Base-by-base conservation (phyloP, 768 basidiomycete genomes). In the Trametes cinnabarina region DNA sequence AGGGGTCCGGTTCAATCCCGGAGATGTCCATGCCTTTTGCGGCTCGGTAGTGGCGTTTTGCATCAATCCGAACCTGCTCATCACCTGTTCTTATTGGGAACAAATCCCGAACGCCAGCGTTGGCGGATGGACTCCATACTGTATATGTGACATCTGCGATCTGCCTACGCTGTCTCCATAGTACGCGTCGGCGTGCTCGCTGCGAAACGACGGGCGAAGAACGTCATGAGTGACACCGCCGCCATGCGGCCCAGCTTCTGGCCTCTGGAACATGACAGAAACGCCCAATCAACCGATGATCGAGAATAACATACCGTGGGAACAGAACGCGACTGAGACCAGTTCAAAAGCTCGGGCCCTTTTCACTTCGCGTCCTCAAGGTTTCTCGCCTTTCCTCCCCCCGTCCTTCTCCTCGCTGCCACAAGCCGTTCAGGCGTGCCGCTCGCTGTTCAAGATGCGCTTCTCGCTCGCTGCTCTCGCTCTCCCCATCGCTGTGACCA, bases 401-500 rank as follows among this genome's bases (percentile, higher is more conserved):
- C 47, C 57, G 54, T 52, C 55, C 55, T 59, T 51, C 57, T 47
- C 50, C 55, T 56, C 30, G 61, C 56, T 59, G 56, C 57, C 43
- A 60, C 60, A 44, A 53, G 58, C 58, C 59, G 44, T 46, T 37
- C 51, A 46, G 44, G 55, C 57, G 35, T 26, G 26, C 50, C 41
- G 53, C 47, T 55, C 42, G 37, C 48, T 42, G 43, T 42, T 51
- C 65, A 63, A 56, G 20, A 73, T 73, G 72, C 71, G 69, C 60
- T 61, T 60, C 60, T 57, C 64, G 22, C 58, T 64, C 55, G 61
- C 63, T 47, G 57, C 65, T 55, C 63, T 72, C 51, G 68, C 68
- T 22, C 55, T 67, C 47, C 65, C 72, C 17, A 64, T 71, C 46
- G 62, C 65, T 37, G 57, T 46, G 39, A 66, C 63, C 47, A 55